Evolutionary conservation across 75 land plant genomes (phyloP).

Genomic region (Cupressus sempervirens): DNA sequence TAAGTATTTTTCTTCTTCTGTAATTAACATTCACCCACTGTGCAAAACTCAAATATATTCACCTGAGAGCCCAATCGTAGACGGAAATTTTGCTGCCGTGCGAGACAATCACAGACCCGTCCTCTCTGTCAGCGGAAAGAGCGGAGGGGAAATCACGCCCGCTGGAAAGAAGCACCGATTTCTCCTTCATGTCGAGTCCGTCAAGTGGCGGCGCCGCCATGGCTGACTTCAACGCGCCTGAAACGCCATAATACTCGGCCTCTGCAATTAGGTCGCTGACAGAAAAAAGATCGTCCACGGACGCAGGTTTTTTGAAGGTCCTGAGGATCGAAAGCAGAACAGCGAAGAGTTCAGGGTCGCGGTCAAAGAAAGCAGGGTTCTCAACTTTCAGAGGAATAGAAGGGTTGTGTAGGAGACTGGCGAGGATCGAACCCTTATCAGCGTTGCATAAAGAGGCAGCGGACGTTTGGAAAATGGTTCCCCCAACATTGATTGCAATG

Average conservation of each 20-base stretch:
- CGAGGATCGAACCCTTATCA: conserved; percentile 4
- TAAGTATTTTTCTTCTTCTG: too few relatives aligned
- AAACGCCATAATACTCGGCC: conserved; percentile 69
- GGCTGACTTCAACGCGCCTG: conserved; percentile 37
- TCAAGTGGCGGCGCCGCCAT: conserved; percentile 48
- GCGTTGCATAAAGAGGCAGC: not conserved
- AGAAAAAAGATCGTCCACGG: conserved; percentile 28
- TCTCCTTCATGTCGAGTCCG: conserved; percentile 64
- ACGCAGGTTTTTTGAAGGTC: conserved; percentile 43
- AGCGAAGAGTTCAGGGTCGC: conserved; percentile 79
- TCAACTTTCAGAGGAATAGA: conserved; percentile 10
- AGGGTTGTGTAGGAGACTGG: conserved; percentile 15
- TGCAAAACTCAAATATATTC: not conserved
- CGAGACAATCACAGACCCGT: conserved; percentile 71
- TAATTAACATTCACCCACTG: not conserved
- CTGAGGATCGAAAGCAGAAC: conserved; percentile 75
- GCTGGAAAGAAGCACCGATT: conserved; percentile 39
- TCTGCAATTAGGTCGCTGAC: conserved; percentile 61
- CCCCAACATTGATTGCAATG: conserved; percentile 3
- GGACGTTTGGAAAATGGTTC: conserved; percentile 3
- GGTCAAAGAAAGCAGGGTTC: conserved; percentile 64
- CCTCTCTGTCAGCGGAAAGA: conserved; percentile 36
- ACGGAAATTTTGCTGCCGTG: conserved; percentile 81
- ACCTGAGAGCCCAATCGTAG: conserved; percentile 65
- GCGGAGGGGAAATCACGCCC: conserved; percentile 52